phyloP scores from a whole-genome alignment of 2,329 filamentous ascomycete genomes.

The Penicillium fuscoglaucum region DNA sequence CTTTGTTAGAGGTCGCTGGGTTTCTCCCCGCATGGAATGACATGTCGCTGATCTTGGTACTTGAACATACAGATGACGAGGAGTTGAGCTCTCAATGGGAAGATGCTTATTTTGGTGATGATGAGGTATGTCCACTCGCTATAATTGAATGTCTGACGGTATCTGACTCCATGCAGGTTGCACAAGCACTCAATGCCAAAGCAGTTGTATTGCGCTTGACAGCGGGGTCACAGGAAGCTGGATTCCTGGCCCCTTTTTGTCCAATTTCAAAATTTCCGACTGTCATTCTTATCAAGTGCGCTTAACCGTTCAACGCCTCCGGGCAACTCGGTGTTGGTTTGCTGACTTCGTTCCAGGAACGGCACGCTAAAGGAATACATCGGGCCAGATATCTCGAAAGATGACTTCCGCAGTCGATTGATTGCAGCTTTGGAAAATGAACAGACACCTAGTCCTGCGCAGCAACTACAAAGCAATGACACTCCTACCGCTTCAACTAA shows the following conservation, averaged over 20 bases:
- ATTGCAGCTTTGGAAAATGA: slow-evolving; percentile 43
- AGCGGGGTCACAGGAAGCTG: slow-evolving; percentile 75
- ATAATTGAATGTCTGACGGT: not conserved
- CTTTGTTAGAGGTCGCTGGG: slow-evolving; percentile 70
- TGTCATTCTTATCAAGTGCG: slow-evolving; percentile 73
- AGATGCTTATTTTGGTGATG: slow-evolving; percentile 60
- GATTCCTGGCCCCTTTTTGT: slow-evolving; percentile 78
- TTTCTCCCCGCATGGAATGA: slow-evolving; percentile 19
- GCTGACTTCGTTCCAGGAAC: slow-evolving; percentile 53
- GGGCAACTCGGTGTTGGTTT: not conserved
- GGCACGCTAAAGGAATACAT: slow-evolving; percentile 78
- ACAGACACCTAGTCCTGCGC: not conserved
- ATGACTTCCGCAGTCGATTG: slow-evolving; percentile 65
- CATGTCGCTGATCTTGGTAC: slow-evolving; percentile 12
- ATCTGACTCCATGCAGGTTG: slow-evolving; percentile 48
- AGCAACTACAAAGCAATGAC: slow-evolving; percentile 7
- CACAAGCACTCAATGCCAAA: slow-evolving; percentile 57
- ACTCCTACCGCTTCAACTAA: slow-evolving; percentile 6
- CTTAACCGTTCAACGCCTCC: not conserved
- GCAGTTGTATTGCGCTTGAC: slow-evolving; percentile 70
- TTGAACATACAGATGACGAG: slow-evolving; percentile 58
- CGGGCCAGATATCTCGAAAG: slow-evolving; percentile 60
- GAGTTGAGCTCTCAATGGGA: slow-evolving; percentile 73
- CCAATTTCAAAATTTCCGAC: slow-evolving; percentile 77
- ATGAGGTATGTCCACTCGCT: slow-evolving; percentile 48